A percentile compares a stretch with the other conserved stretches of the same genome.
These are phyloP conservation scores for Amanita inopinata DNA, from an alignment of 768 basidiomycete species.

Conservation along the genomic window DNA sequence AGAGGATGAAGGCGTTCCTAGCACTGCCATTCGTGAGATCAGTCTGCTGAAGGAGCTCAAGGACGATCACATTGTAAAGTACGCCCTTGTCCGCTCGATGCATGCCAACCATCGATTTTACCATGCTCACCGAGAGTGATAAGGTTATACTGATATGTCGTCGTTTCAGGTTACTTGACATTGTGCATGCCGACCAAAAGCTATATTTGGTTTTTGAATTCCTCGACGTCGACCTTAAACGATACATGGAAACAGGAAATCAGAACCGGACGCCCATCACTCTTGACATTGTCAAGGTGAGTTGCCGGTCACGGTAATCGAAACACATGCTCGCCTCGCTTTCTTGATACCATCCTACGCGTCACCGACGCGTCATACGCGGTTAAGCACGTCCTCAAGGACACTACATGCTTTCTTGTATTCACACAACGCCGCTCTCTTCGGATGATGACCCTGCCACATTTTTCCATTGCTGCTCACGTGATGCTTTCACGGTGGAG, in stretches of 20 bases:
- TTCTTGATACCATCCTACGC: too few species aligned
- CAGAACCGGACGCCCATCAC: constrained; percentile 63
- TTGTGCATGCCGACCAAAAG: constrained; percentile 95
- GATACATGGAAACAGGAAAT: constrained; percentile 89
- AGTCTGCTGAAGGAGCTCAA: constrained; percentile 93
- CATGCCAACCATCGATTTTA: constrained; percentile 2
- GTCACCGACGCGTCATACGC: too few species aligned
- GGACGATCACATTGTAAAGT: constrained; percentile 94
- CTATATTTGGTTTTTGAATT: constrained; percentile 98
- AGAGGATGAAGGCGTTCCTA: constrained; percentile 97
- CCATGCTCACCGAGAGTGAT: too few species aligned
- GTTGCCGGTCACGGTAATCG: too few species aligned
- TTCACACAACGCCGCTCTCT: too few species aligned
- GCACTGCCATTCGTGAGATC: constrained; percentile 97
- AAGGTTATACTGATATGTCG: constrained; percentile 6
- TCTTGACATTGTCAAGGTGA: constrained; percentile 71
- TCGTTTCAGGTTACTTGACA: constrained; percentile 73
- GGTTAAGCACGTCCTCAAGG: too few species aligned
- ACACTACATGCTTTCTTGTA: too few species aligned
- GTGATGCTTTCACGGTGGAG: too few species aligned
- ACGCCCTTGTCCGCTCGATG: constrained; percentile 15
- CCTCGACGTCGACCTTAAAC: constrained; percentile 92
- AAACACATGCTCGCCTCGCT: too few species aligned
- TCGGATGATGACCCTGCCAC: too few species aligned
- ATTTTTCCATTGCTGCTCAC: too few species aligned